These are phyloP conservation scores for Alternaria gaisen DNA, from an alignment of 2,329 filamentous ascomycete genomes.

Conservation along the genomic window DNA sequence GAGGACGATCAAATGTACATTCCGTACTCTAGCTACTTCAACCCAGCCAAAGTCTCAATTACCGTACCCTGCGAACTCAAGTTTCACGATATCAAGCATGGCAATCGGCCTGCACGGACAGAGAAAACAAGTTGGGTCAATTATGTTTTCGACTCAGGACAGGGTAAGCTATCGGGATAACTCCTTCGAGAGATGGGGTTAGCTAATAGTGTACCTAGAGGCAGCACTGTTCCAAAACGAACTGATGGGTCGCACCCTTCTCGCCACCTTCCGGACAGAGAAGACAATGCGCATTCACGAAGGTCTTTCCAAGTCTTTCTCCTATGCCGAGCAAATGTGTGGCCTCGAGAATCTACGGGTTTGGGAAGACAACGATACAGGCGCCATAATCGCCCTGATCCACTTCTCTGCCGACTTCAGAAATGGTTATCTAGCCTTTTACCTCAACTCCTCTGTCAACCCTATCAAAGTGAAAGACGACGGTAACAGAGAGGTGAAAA, in stretches of 20 bases:
- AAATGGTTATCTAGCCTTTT: conserved; percentile 56
- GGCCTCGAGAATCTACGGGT: conserved; percentile 58
- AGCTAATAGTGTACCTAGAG: conserved; percentile 24
- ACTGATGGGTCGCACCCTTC: conserved; percentile 55
- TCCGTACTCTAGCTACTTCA: conserved; percentile 58
- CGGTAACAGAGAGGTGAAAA: conserved; percentile 50
- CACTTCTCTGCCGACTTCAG: conserved; percentile 57
- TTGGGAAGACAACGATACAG: conserved; percentile 56
- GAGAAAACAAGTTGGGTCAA: conserved; percentile 57
- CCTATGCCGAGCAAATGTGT: conserved; percentile 60
- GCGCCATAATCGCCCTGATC: conserved; percentile 56
- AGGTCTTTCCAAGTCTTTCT: conserved; percentile 52
- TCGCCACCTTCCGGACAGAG: conserved; percentile 54
- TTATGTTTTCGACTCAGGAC: conserved; percentile 52
- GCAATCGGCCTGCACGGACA: conserved; percentile 42
- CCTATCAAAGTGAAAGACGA: conserved; percentile 55
- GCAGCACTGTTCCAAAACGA: conserved; percentile 57
- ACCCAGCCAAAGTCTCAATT: conserved; percentile 55
- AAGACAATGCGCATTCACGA: conserved; percentile 58
- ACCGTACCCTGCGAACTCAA: conserved; percentile 50
- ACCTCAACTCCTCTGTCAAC: conserved; percentile 52
- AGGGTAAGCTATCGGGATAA: conserved; percentile 26
- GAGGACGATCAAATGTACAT: conserved; percentile 53
- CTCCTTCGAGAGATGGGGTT: not conserved
- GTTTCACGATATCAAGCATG: conserved; percentile 52